Evolutionary conservation across 176 grass and related monocot species (phyloP), one percentile per base, ranked within the genome.

Genomic region (Phragmites australis): DNA sequence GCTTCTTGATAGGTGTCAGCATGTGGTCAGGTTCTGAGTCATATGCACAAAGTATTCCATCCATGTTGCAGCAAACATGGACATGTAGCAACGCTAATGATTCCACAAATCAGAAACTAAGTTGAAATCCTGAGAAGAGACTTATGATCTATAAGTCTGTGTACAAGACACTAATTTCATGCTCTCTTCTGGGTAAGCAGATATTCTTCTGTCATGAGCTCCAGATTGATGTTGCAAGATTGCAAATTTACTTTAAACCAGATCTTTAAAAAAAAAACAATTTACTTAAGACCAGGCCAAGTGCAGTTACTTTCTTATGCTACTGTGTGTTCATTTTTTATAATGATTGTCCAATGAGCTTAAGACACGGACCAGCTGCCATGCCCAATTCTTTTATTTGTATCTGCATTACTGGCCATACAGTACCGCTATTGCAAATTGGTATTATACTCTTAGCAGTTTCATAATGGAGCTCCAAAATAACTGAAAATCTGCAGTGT

Each of bases 361-460:
- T 16, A 54, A 42, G 85, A 87, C 64, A 77, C 72, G 4, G 13
- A 54, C 25, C 39, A n/a, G 9, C 12, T 77, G 45, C 34, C 18
- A 65, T 32, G 22, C 58, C 13, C 25, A 79, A 58, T 82, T 76
- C 31, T 82, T 82, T 76, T 70, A 82, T 76, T 34, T 29, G n/a
- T 6, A 32, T 27, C 37, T 60, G 41, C 59, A 58, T 68, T 49
- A 81, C 42, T 61, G 60, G 45, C 54, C 78, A 51, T 40, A 31
- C 51, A 23, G 17, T 65, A 60, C 43, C 19, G 3, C 17, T 60
- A 58, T 26, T 69, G 43, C 18, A 68, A 68, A 74, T 50, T 68
- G 70, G 57, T 69, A 60, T 57, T 79, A 63, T 70, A 77, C 19
- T 77, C 31, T 65, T 31, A 37, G 73, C 43, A 63, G 14, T 81